These are phyloP conservation scores for Vitis hybrid DNA, from an alignment of 177 flowering plant genomes.

Conservation along the genomic window DNA sequence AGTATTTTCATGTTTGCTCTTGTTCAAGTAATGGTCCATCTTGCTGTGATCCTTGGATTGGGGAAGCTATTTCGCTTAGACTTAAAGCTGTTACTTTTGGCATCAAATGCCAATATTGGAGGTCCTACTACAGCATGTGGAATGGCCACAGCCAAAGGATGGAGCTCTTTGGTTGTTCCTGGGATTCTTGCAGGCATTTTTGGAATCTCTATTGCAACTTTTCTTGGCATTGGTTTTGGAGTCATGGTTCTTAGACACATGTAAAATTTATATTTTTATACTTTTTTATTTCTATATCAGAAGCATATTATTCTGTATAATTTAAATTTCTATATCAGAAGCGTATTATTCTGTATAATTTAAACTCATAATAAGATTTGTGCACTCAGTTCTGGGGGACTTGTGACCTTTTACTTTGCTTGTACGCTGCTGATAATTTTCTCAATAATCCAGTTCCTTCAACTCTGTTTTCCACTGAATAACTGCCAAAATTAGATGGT, in stretches of 20 bases:
- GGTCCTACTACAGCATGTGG: constrained; percentile 97
- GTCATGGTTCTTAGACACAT: constrained; percentile 47
- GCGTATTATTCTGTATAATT: too few species aligned
- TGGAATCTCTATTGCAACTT: constrained; percentile 81
- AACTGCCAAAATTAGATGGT: too few species aligned
- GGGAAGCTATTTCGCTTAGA: constrained; percentile 75
- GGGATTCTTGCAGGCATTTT: constrained; percentile 84
- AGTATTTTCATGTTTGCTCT: constrained; percentile 83
- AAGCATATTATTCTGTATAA: too few species aligned
- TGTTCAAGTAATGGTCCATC: constrained; percentile 72
- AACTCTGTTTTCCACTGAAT: too few species aligned
- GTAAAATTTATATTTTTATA: constrained; percentile 16
- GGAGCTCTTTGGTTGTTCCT: constrained; percentile 81
- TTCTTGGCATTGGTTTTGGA: constrained; percentile 84
- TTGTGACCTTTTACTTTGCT: too few species aligned
- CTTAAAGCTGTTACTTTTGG: constrained; percentile 58
- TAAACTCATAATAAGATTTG: too few species aligned
- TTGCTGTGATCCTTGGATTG: constrained; percentile 66
- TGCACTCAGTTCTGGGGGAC: too few species aligned
- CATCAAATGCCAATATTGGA: constrained; percentile 93
- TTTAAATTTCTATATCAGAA: too few species aligned
- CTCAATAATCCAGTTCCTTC: too few species aligned
- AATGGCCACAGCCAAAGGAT: constrained; percentile 95
- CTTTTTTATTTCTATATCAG: too few species aligned
- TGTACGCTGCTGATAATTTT: too few species aligned